A percentile compares a stretch with the other conserved stretches of the same genome.
Conservation (phyloP, 192 early-diverging fungal species). For the Coemansia sp. region DNA sequence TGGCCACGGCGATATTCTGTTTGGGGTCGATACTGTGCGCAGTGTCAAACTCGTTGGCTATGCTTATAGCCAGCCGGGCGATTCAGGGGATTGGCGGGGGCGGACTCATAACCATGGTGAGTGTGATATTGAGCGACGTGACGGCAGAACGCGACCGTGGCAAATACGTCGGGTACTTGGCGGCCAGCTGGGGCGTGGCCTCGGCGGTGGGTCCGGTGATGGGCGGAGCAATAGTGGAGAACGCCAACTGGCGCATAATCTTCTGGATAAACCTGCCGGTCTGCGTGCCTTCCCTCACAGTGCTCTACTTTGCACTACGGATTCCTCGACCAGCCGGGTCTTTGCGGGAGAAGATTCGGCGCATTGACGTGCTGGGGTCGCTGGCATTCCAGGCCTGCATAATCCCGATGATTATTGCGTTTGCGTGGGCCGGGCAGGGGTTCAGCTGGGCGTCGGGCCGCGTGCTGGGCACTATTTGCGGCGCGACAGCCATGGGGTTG, state of each 20-base stretch:
- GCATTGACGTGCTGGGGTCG: conserved; percentile 67
- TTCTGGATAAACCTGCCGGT: conserved; percentile 65
- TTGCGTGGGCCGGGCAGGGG: conserved; percentile 71
- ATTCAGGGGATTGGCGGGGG: conserved; percentile 69
- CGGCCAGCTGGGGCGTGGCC: conserved; percentile 55
- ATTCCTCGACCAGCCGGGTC: conserved; percentile 38
- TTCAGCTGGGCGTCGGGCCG: conserved; percentile 67
- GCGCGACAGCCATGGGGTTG: conserved; percentile 16
- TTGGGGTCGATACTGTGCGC: conserved; percentile 56
- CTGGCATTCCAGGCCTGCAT: conserved; percentile 55
- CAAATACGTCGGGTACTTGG: conserved; percentile 57
- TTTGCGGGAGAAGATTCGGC: conserved; percentile 49
- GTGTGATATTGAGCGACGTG: conserved; percentile 66
- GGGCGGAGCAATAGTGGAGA: conserved; percentile 58
- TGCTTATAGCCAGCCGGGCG: conserved; percentile 66
- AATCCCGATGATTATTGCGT: conserved; percentile 64
- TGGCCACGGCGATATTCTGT: conserved; percentile 53
- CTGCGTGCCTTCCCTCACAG: conserved; percentile 38
- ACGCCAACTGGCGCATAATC: conserved; percentile 46
- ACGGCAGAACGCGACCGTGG: conserved; percentile 58
- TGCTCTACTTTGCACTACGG: conserved; percentile 44
- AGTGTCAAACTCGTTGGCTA: conserved; percentile 56
- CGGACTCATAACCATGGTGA: conserved; percentile 60
- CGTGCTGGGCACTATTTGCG: conserved; percentile 59
- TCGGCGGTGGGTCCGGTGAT: conserved; percentile 59